These are phyloP conservation scores for Rhytidiadelphus loreus DNA, from an alignment of 225 moss, liverwort and hornwort species.

Conservation along the genomic window DNA sequence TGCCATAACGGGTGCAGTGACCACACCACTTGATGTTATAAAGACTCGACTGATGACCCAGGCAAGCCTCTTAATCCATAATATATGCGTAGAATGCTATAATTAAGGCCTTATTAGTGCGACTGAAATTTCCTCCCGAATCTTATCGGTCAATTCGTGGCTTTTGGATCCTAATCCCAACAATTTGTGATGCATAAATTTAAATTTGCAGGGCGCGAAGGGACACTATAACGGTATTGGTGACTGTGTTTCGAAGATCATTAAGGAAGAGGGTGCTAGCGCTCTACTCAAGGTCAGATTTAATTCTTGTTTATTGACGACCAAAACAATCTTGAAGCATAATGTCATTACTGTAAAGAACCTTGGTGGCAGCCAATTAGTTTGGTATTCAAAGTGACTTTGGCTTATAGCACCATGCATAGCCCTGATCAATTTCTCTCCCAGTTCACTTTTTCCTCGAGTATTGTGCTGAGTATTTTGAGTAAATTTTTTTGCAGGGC, in stretches of 20 bases:
- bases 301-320: neutral
- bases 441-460: neutral
- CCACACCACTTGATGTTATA: constrained; percentile 96
- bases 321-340: neutral
- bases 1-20: constrained; percentile 95
- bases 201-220: constrained; percentile 61
- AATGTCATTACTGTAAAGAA: neutral
- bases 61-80: constrained; percentile 1
- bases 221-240: constrained; percentile 77
- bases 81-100: neutral
- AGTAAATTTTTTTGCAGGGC: constrained; percentile 37
- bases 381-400: neutral
- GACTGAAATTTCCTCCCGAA: neutral
- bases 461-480: neutral
- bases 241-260: constrained; percentile 83
- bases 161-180: neutral
- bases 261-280: constrained; percentile 80
- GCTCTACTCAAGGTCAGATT: constrained; percentile 63
- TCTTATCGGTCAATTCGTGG: neutral
- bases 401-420: neutral
- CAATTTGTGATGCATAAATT: neutral
- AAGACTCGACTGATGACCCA: constrained; percentile 99
- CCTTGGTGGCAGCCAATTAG: neutral
- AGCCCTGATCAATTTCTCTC: neutral
- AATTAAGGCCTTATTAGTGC: neutral